These are phyloP conservation scores for Mortierella sp. DNA, from an alignment of 371 early-diverging fungal genomes.

Conservation along the genomic window DNA sequence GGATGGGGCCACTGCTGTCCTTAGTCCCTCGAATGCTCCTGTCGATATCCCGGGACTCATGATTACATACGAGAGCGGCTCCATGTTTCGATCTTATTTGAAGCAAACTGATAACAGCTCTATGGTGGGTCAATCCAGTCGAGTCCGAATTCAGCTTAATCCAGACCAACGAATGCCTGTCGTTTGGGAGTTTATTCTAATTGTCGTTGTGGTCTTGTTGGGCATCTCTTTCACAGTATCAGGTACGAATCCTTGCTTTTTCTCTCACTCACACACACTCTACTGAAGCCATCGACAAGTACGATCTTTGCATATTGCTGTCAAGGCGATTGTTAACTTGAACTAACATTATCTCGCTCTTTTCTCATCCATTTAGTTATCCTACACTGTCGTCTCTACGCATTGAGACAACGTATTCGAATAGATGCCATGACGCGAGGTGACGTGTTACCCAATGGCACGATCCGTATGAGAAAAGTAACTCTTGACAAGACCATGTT, in stretches of 20 bases:
- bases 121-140: neutral
- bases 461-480: slow-evolving; percentile 20
- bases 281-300: no score
- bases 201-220: slow-evolving; percentile 35
- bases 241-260: slow-evolving; percentile 19
- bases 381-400: slow-evolving; percentile 36
- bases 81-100: slow-evolving; percentile 11
- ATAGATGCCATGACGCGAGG: slow-evolving; percentile 34
- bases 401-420: slow-evolving; percentile 30
- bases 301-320: no score
- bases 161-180: slow-evolving; percentile 29
- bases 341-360: no score
- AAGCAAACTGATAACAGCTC: slow-evolving; percentile 7
- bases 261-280: neutral
- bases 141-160: slow-evolving; percentile 15
- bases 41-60: slow-evolving; percentile 27
- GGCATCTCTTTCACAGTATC: slow-evolving; percentile 44
- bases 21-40: slow-evolving; percentile 5
- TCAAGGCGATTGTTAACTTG: no score
- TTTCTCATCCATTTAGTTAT: slow-evolving; percentile 8
- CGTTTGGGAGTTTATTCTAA: slow-evolving; percentile 43
- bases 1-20: slow-evolving; percentile 27
- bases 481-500: slow-evolving; percentile 26
- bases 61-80: slow-evolving; percentile 23
- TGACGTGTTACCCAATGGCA: slow-evolving; percentile 34